These are phyloP conservation scores for Aeschynomene evenia DNA, from an alignment of 306 rosid species.

Conservation along the genomic window DNA sequence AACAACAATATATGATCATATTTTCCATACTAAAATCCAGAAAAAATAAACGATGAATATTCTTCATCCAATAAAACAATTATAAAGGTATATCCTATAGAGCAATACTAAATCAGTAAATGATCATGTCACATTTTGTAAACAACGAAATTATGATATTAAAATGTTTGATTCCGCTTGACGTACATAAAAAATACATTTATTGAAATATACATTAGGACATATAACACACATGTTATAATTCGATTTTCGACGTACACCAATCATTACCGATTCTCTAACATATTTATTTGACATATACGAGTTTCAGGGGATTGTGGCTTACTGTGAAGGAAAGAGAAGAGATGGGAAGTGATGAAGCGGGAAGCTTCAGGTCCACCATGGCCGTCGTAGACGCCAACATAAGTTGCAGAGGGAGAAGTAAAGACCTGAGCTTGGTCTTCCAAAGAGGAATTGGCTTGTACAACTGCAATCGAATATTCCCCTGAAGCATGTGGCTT, in stretches of 20 bases:
- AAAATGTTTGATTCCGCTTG: no score
- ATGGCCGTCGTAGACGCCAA: slow-evolving; percentile 74
- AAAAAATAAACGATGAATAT: background rate
- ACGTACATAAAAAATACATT: no score
- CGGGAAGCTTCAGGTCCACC: slow-evolving; percentile 77
- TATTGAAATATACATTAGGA: no score
- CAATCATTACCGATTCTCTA: no score
- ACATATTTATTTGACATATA: no score
- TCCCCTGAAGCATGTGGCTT: slow-evolving; percentile 42
- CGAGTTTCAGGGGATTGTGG: background rate
- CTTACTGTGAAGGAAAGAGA: slow-evolving; percentile 55
- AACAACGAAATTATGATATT: no score
- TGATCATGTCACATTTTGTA: no score
- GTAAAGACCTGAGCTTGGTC: slow-evolving; percentile 46
- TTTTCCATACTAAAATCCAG: background rate
- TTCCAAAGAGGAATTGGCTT: slow-evolving; percentile 44
- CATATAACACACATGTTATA: no score
- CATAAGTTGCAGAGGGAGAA: slow-evolving; percentile 46
- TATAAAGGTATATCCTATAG: no score
- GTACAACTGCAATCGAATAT: slow-evolving; percentile 44
- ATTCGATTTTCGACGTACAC: no score
- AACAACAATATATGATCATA: background rate
- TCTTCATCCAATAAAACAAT: background rate
- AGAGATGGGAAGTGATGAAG: slow-evolving; percentile 51
- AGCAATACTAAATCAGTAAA: no score